Evolutionary conservation across 768 basidiomycete species (phyloP), one percentile per base, ranked within the genome.

Genomic region (Hortiboletus flavorubellus): DNA sequence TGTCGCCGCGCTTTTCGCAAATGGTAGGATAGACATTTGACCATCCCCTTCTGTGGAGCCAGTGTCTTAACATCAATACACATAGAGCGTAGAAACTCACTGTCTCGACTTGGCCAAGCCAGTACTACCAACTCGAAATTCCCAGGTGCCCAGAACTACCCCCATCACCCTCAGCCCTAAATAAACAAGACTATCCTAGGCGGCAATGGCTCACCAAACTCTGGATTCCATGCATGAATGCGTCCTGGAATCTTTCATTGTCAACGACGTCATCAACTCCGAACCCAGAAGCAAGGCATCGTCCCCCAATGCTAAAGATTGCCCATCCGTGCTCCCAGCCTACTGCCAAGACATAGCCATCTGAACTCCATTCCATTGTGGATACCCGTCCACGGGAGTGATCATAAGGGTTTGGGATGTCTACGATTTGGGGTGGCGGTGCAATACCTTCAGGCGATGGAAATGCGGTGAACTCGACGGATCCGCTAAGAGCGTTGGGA

Each of bases 1-100:
- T 14, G 93, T 91, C 5, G 91, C 88, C 2, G 94, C 92, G 66
- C 93, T 96, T 75, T 96, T 97, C 7, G 93, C 94, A 68, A 98
- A 97, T 4, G 96, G 92, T 18, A 98, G 76, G 12, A 84, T 76
- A 68, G 92, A 95, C 8, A 97, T 69, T 66, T 95, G 90, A 10
- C 83, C 85, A 51, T 85, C 81, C 46, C 71, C 61, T 62, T 74
- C 87, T 89, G 58, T 5, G 38, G 46, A 46, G 55, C 54, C 45
- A 35, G 6, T 8, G 18, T 29, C 53, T 54, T 23, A 53, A 58
- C 46, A 31, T 38, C 33, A 16, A 14, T 37, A 33, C 12, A 43
- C 46, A 46, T 29, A 12, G 51, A 42, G 45, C 5, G 46, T 26
- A 14, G 23, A 35, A 18, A 67, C 76, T 63, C 54, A 89, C 87